These are phyloP conservation scores for Botrytis hyacinthi DNA, from an alignment of 2,329 filamentous ascomycete species.

Conservation along the genomic window DNA sequence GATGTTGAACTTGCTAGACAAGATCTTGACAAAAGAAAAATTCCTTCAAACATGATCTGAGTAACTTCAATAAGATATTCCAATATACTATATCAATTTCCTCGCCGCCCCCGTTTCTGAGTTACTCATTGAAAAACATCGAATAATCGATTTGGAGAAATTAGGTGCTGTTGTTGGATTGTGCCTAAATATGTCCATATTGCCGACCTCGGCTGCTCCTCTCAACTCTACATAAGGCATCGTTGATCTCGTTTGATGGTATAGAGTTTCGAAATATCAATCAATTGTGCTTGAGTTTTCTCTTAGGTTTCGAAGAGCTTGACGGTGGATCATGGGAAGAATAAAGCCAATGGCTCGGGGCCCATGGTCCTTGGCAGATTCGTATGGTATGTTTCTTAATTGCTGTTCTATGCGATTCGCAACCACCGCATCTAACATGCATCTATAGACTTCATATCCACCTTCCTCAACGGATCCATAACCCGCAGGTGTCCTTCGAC, in stretches of 20 bases:
- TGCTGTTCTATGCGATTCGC: not conserved
- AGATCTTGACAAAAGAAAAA: not conserved
- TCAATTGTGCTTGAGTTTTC: not conserved
- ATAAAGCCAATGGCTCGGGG: slow-evolving; percentile 22
- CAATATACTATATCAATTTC: not conserved
- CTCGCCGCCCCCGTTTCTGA: not conserved
- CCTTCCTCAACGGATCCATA: slow-evolving; percentile 30
- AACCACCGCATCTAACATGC: slow-evolving; percentile 19
- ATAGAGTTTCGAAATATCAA: not conserved
- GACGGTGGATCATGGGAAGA: slow-evolving; percentile 24
- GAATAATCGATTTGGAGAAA: not conserved
- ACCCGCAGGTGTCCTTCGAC: not conserved
- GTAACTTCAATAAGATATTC: not conserved
- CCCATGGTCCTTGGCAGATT: slow-evolving; percentile 37
- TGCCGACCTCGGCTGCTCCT: slow-evolving; percentile 1
- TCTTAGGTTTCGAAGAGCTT: not conserved
- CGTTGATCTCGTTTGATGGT: not conserved
- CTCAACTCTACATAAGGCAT: not conserved
- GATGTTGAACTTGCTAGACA: not conserved
- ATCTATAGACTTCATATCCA: slow-evolving; percentile 35
- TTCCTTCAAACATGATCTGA: not conserved
- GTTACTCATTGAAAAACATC: not conserved
- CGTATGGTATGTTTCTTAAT: slow-evolving; percentile 32
- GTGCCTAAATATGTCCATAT: slow-evolving; percentile 3
- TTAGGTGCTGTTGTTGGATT: slow-evolving; percentile 9